These are phyloP conservation scores for Debaryomyces nepalensis DNA, from an alignment of 1,139 yeast genomes.

Conservation along the genomic window DNA sequence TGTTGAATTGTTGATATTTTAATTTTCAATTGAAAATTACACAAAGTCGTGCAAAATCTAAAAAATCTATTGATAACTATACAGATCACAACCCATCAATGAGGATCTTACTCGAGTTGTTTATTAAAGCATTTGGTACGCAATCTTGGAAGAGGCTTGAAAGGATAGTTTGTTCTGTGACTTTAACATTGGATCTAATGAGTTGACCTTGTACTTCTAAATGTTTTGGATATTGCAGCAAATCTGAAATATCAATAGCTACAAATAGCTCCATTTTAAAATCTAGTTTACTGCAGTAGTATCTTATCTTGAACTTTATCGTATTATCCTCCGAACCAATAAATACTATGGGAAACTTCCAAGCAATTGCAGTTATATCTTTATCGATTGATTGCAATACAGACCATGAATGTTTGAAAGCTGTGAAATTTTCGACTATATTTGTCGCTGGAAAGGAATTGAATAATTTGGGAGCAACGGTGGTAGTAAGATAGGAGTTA, in stretches of 20 bases:
- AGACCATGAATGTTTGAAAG: constrained; percentile 27
- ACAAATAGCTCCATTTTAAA: constrained; percentile 19
- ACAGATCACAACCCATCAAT: constrained; percentile 5
- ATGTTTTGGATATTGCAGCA: constrained; percentile 15
- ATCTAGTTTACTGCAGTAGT: constrained; percentile 18
- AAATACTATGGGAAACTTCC: constrained; percentile 32
- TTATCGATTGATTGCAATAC: constrained; percentile 29
- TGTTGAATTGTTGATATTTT: constrained; percentile 4
- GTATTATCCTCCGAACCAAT: constrained; percentile 12
- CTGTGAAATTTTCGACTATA: constrained; percentile 20
- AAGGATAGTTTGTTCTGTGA: not conserved
- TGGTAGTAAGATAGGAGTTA: not conserved
- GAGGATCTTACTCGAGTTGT: not conserved
- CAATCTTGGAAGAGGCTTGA: not conserved
- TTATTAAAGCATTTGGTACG: constrained; percentile 2
- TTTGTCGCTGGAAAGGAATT: not conserved
- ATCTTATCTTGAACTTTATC: constrained; percentile 20
- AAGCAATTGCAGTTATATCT: constrained; percentile 33
- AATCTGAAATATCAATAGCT: constrained; percentile 12
- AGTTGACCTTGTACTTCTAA: constrained; percentile 1
- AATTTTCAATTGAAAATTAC: constrained; percentile 8
- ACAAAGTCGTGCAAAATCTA: constrained; percentile 2
- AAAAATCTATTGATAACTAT: constrained; percentile 2
- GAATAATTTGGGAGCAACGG: not conserved
- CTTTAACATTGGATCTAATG: not conserved